Evolutionary conservation across 2,329 filamentous ascomycete genomes (phyloP).

Genomic region (Knufia petricola): DNA sequence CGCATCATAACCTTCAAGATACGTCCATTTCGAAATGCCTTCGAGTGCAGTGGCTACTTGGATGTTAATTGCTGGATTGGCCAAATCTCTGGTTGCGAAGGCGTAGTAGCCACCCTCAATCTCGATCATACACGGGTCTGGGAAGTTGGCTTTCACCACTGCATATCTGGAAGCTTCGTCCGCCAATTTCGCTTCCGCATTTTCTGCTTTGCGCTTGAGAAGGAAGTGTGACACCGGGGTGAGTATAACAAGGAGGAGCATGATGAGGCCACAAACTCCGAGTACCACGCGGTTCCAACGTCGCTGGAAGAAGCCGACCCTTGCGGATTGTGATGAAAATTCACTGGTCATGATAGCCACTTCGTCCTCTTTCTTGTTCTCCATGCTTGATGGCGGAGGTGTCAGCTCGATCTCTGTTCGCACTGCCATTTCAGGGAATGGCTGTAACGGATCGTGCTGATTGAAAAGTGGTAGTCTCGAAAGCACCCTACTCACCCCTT

Average conservation of each 20-base stretch:
- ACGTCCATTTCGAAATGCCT: slow-evolving; percentile 36
- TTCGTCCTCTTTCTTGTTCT: too few relatives aligned
- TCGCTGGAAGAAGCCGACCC: background rate
- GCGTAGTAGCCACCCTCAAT: slow-evolving; percentile 43
- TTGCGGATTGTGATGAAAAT: background rate
- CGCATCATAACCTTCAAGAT: slow-evolving; percentile 40
- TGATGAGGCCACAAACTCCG: background rate
- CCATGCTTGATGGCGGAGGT: too few relatives aligned
- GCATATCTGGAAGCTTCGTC: slow-evolving; percentile 2
- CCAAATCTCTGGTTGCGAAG: slow-evolving; percentile 38
- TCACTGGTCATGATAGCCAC: background rate
- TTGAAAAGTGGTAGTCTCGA: too few relatives aligned
- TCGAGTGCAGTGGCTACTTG: slow-evolving; percentile 43
- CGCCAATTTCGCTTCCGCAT: background rate
- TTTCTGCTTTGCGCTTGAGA: background rate
- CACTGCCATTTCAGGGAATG: too few relatives aligned
- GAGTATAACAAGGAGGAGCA: background rate
- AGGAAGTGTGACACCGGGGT: background rate
- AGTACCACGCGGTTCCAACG: background rate
- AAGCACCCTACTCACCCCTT: too few relatives aligned
- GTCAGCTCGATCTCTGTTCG: too few relatives aligned
- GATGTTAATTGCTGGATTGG: slow-evolving; percentile 39
- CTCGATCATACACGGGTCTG: slow-evolving; percentile 44
- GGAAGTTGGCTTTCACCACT: slow-evolving; percentile 38
- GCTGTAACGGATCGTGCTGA: too few relatives aligned